phyloP scores from a whole-genome alignment of 1,284 basidiomycete genomes.

The Cryptococcus floricola region DNA sequence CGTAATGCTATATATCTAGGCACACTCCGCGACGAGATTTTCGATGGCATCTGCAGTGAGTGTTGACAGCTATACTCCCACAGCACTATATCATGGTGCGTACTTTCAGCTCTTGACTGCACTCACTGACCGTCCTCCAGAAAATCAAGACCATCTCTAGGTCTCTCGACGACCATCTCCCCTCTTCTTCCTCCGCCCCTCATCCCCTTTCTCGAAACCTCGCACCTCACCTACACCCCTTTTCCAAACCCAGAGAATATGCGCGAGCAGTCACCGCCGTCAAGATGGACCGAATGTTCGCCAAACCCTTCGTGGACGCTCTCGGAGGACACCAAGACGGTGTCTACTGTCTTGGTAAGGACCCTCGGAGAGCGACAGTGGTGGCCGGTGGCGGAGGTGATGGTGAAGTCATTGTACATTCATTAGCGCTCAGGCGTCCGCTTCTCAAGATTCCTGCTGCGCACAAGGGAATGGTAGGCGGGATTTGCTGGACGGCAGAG shows the following conservation, averaged over 20 bases:
- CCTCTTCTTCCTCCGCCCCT: conserved; percentile 47
- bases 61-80: no score
- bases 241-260: conserved; percentile 86
- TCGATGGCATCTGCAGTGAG: no score
- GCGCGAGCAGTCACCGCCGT: conserved; percentile 90
- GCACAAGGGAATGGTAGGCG: conserved; percentile 89
- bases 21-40: no score
- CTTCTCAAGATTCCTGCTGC: conserved; percentile 70
- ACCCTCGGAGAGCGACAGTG: conserved; percentile 69
- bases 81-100: no score
- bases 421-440: conserved; percentile 67
- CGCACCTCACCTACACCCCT: conserved; percentile 90
- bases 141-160: conserved; percentile 51
- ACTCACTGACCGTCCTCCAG: conserved; percentile 13
- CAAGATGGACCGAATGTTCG: conserved; percentile 95
- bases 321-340: conserved; percentile 94
- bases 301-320: conserved; percentile 88
- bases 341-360: conserved; percentile 80
- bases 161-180: conserved; percentile 50
- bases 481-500: conserved; percentile 51
- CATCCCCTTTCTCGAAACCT: conserved; percentile 83
- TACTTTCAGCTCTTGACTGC: no score
- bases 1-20: no score
- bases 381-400: conserved; percentile 95
- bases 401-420: conserved; percentile 88